Evolutionary conservation across 441 rosid species (phyloP).

Genomic region (Macaranga tanarius): DNA sequence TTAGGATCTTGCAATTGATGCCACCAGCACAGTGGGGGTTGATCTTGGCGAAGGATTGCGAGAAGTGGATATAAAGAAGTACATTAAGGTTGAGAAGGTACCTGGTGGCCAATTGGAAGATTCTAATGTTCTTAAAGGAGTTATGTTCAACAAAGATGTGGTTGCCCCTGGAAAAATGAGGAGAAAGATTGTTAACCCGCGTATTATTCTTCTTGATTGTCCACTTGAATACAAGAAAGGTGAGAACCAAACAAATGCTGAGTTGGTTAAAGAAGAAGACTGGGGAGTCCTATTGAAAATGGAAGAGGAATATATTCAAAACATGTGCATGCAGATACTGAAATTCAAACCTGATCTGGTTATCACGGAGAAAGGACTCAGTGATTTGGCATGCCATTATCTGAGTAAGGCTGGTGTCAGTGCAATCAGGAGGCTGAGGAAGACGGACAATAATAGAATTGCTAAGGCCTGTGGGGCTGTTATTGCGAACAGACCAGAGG

Average conservation of each 20-base stretch:
- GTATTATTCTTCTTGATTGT: conserved; percentile 80
- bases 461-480: conserved; percentile 97
- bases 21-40: conserved; percentile 75
- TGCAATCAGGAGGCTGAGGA: conserved; percentile 92
- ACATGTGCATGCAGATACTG: conserved; percentile 72
- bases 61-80: conserved; percentile 91
- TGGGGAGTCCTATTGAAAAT: conserved; percentile 82
- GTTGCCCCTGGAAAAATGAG: conserved; percentile 95
- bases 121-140: conserved; percentile 87
- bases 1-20: conserved; percentile 93
- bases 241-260: conserved; percentile 95
- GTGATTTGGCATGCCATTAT: conserved; percentile 94
- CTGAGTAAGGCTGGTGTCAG: conserved; percentile 92
- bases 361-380: conserved; percentile 89
- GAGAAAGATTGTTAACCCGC: conserved; percentile 81
- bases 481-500: conserved; percentile 89
- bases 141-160: conserved; percentile 91
- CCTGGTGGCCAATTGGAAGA: conserved; percentile 96
- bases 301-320: conserved; percentile 92
- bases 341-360: conserved; percentile 91
- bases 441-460: conserved; percentile 85
- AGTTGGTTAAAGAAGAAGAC: conserved; percentile 88
- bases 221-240: conserved; percentile 99
- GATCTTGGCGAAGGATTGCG: conserved; percentile 93
- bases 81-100: conserved; percentile 88